Conservation (phyloP, 257 asterid genomes). For the Solanum ossicruentum region DNA sequence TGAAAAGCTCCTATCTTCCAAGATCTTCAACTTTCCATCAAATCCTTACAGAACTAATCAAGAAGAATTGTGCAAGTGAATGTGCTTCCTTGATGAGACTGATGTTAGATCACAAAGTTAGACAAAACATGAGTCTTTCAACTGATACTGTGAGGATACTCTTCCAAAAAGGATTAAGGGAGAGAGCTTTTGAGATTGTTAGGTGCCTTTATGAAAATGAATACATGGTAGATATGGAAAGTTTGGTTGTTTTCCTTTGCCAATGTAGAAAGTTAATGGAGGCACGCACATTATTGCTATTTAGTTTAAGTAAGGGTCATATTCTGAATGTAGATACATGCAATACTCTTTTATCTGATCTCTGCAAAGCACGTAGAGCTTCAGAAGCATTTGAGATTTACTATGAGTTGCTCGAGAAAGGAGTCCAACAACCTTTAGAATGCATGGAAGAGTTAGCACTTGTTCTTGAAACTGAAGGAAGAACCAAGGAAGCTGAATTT, state of each 20-base stretch:
- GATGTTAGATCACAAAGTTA: conserved; percentile 52
- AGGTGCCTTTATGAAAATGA: conserved; percentile 40
- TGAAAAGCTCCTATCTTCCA: conserved; percentile 50
- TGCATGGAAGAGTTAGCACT: conserved; percentile 39
- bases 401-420: conserved; percentile 57
- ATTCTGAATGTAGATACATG: conserved; percentile 17
- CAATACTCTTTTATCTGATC: conserved; percentile 25
- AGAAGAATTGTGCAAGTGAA: conserved; percentile 33
- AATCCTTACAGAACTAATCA: conserved; percentile 45
- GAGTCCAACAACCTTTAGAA: conserved; percentile 32
- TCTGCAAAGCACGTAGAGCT: conserved; percentile 27
- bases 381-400: conserved; percentile 55
- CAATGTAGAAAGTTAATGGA: conserved; percentile 29
- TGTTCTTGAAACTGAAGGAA: conserved; percentile 53
- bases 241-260: conserved; percentile 38
- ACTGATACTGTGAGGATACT: conserved; percentile 44
- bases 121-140: conserved; percentile 49
- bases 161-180: conserved; percentile 19
- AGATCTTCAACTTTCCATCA: conserved; percentile 48
- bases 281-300: conserved; percentile 37
- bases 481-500: conserved; percentile 58
- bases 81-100: conserved; percentile 43
- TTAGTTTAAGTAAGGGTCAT: conserved; percentile 37
- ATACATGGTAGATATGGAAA: conserved; percentile 36
- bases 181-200: conserved; percentile 38